Conservation (phyloP, 352 stramenopile genomes). For the Pythium rhizo-oryzae region DNA sequence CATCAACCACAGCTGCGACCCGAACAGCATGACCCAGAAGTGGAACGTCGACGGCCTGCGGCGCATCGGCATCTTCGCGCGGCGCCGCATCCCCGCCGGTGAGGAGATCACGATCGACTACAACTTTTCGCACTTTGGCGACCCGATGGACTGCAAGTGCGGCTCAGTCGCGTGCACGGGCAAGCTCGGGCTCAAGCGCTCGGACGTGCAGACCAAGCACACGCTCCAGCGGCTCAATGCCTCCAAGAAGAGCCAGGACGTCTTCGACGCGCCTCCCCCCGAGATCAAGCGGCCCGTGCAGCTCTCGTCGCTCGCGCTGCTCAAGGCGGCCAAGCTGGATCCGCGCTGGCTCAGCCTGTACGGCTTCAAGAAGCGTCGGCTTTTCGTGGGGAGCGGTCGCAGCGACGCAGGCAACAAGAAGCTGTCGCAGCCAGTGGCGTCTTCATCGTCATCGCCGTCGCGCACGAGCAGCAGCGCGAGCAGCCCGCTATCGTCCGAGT, state of each 20-base stretch:
- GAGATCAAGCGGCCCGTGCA: constrained; percentile 67
- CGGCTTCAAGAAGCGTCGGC: constrained; percentile 59
- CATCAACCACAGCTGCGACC: constrained; percentile 93
- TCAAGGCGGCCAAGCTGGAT: constrained; percentile 76
- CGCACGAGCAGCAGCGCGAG: constrained; percentile 33
- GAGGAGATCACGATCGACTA: constrained; percentile 89
- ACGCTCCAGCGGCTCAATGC: constrained; percentile 8
- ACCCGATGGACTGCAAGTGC: constrained; percentile 77
- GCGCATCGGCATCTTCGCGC: constrained; percentile 81
- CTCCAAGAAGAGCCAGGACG: constrained; percentile 28
- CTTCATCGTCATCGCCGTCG: background rate
- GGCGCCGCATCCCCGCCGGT: constrained; percentile 48
- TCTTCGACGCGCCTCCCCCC: constrained; percentile 32
- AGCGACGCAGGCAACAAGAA: background rate
- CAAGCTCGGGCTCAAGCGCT: constrained; percentile 77
- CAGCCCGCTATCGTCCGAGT: constrained; percentile 51
- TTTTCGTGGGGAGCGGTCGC: constrained; percentile 54
- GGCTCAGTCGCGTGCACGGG: constrained; percentile 70
- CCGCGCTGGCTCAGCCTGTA: constrained; percentile 65
- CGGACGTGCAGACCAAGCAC: constrained; percentile 34
- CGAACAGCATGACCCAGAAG: constrained; percentile 95
- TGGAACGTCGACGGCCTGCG: constrained; percentile 84
- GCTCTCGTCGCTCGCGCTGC: constrained; percentile 69
- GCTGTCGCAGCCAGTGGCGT: no score
- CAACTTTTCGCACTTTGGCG: constrained; percentile 87